phyloP scores from a whole-genome alignment of 305 asterid genomes.

The Fraxinus platypoda region DNA sequence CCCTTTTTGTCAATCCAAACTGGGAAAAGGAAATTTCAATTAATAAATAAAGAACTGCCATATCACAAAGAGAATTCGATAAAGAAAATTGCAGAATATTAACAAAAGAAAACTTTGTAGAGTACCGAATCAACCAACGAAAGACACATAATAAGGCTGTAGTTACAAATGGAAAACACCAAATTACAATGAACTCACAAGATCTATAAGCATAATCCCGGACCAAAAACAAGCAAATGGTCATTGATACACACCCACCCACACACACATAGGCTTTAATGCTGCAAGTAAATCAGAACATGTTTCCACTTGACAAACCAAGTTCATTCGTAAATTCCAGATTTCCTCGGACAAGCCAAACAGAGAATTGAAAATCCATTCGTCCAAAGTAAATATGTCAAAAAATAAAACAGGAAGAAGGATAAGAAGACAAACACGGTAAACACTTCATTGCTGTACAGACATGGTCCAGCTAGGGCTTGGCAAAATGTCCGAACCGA shows the following conservation, averaged over 20 bases:
- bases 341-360: not conserved
- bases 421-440: not conserved
- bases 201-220: not conserved
- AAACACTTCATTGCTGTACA: not conserved
- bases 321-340: not conserved
- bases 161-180: not conserved
- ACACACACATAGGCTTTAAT: not conserved
- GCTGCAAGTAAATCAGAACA: not conserved
- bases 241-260: not conserved
- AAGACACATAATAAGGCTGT: not conserved
- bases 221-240: not conserved
- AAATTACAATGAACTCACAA: not conserved
- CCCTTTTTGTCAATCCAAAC: not conserved
- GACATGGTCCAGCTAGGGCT: not conserved
- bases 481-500: too few relatives aligned
- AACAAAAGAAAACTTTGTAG: not conserved
- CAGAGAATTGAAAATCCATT: not conserved
- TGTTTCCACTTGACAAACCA: not conserved
- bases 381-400: not conserved
- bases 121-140: not conserved
- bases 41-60: not conserved
- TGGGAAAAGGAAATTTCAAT: not conserved
- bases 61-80: not conserved
- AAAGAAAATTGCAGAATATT: not conserved
- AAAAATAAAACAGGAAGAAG: not conserved